phyloP scores from a whole-genome alignment of 495 filamentous ascomycete species.

The Lepraria neglecta region DNA sequence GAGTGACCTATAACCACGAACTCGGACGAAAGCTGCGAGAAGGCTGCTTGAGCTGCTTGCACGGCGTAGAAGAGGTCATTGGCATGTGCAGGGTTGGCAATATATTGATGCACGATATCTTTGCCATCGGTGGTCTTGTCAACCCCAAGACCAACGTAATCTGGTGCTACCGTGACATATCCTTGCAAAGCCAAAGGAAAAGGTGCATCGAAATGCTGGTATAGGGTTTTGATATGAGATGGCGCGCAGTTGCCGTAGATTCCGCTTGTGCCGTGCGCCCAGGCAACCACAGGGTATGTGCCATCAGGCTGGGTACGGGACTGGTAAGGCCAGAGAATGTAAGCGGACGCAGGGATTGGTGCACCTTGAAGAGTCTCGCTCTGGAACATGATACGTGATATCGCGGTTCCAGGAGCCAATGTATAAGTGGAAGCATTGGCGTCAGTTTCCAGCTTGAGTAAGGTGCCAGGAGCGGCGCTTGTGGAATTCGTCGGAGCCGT shows the following conservation, averaged over 20 bases:
- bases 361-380: conserved; percentile 39
- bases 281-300: conserved; percentile 36
- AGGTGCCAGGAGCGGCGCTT: too few species aligned
- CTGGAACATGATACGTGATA: conserved; percentile 43
- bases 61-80: conserved; percentile 43
- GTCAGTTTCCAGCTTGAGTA: background rate
- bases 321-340: conserved; percentile 43
- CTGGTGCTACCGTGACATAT: conserved; percentile 45
- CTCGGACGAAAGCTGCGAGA: conserved; percentile 30
- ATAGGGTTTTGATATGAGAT: conserved; percentile 37
- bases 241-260: conserved; percentile 36
- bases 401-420: conserved; percentile 31
- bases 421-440: conserved; percentile 31
- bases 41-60: conserved; percentile 39
- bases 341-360: conserved; percentile 41
- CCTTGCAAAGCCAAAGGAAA: conserved; percentile 38
- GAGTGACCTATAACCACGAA: conserved; percentile 46
- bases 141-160: conserved; percentile 49
- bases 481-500: background rate
- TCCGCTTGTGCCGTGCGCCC: conserved; percentile 46
- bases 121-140: conserved; percentile 28
- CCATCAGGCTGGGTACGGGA: conserved; percentile 19
- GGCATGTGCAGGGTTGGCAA: conserved; percentile 32
- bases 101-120: conserved; percentile 36
- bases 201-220: conserved; percentile 35